Conservation (phyloP, 306 rosid species). For the Dryas drummondii region DNA sequence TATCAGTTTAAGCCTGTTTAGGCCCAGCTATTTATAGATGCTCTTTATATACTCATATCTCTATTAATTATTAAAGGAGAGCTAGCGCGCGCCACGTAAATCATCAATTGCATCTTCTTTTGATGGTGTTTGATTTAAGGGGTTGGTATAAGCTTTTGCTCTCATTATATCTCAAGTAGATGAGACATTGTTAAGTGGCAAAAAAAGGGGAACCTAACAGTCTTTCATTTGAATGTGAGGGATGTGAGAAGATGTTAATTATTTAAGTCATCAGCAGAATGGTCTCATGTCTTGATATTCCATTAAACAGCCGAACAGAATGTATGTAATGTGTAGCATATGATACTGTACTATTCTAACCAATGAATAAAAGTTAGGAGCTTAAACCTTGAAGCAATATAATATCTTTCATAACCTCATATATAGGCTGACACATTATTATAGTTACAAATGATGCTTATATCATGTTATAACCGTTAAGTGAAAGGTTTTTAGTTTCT, state of each 20-base stretch:
- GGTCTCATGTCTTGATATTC: no score
- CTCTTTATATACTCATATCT: not conserved
- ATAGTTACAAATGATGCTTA: no score
- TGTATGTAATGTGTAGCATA: no score
- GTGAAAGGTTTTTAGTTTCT: not conserved
- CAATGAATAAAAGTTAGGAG: no score
- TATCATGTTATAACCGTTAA: not conserved
- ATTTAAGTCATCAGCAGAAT: no score
- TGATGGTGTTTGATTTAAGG: conserved; percentile 38
- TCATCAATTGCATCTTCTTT: conserved; percentile 26
- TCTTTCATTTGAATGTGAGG: no score
- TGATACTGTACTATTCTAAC: no score
- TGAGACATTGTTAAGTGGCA: conserved; percentile 38
- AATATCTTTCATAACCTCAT: no score
- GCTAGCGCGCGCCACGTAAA: conserved; percentile 31
- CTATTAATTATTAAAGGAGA: conserved; percentile 18
- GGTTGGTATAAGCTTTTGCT: conserved; percentile 33
- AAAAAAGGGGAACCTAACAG: conserved; percentile 3
- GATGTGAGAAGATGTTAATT: no score
- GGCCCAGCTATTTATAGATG: not conserved
- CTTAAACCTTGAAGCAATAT: no score
- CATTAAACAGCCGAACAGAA: no score
- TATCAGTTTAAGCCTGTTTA: not conserved
- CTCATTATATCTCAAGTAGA: conserved; percentile 38
- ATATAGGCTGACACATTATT: no score